Evolutionary conservation across 495 filamentous ascomycete genomes (phyloP), one percentile per base, ranked within the genome.

Genomic region (Chaetomium cochliodes): DNA sequence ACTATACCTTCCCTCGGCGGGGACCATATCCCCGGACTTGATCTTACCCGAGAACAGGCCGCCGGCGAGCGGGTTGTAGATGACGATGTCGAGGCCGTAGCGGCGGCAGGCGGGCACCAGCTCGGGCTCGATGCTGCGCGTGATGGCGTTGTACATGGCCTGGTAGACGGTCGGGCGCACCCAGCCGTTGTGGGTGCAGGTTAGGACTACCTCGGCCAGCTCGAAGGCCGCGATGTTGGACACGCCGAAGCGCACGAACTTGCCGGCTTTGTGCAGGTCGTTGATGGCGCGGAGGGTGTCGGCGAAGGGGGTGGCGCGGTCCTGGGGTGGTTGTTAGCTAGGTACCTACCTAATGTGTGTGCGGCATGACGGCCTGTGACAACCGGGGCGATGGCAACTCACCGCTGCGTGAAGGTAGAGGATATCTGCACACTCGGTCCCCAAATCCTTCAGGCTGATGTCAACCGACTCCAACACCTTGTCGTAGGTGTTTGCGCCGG

Each of bases 21-120:
- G 90, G 0, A 88, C 76, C 15, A 75, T 67, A 71, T 90, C 89
- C 33, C 74, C 77, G 42, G 84, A 82, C 78, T 91, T 92, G 79
- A 92, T 92, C 72, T 94, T 94, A 59, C 92, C 91, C 26, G 87
- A 88, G 71, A 96, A 89, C 22, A 96, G 74, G 0, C 93, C 93
- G 6, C 92, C 92, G 12, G 90, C 91, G 57, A 90, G 78, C 0
- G 93, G 93, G 74, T 96, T 96, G 76, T 97, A 96, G n/a, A 93
- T 81, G 28, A 96, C 92, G 26, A 96, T 84, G 65, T 94, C 90
- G 30, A 97, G 80, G 0, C 91, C 90, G 71, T 93, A 96, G 18
- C 91, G 86, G n/a, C 87, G 84, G 69, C 91, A 96, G 7, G 87
- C 87, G 0, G 85, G 88, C 33, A 96, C 81, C 41, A 96, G 79